Percentiles rank a stretch among this genome's conserved stretches.
Evolutionary conservation across 1,284 basidiomycete species (phyloP).

Genomic region (Fomitopsis schrenkii): DNA sequence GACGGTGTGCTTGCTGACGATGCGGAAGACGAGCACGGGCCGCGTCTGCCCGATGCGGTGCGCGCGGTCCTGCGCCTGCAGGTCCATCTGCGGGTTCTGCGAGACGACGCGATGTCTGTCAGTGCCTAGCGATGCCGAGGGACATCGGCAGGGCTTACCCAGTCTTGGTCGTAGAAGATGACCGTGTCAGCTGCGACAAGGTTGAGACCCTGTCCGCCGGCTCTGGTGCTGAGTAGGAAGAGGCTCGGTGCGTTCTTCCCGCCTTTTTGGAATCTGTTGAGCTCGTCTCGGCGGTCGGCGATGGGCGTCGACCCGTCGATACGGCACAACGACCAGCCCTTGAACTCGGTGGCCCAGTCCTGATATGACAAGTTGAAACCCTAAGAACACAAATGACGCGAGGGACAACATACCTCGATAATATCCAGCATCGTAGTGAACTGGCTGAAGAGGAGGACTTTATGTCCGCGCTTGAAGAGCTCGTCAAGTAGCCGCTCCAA

Average conservation of each 20-base stretch:
- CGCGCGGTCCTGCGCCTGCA: conserved; percentile 94
- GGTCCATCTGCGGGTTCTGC: conserved; percentile 94
- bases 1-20: conserved; percentile 85
- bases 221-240: conserved; percentile 90
- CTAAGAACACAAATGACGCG: conserved; percentile 1
- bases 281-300: conserved; percentile 78
- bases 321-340: conserved; percentile 80
- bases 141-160: conserved; percentile 51
- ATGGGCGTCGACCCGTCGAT: conserved; percentile 87
- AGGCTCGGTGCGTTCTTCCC: conserved; percentile 71
- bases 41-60: conserved; percentile 94
- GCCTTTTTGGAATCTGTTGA: conserved; percentile 82
- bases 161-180: conserved; percentile 94
- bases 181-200: conserved; percentile 93
- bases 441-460: conserved; percentile 92
- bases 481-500: conserved; percentile 85
- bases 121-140: neutral
- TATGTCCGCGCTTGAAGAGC: conserved; percentile 81
- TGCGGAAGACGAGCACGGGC: conserved; percentile 85
- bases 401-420: conserved; percentile 60
- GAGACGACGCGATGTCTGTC: conserved; percentile 2
- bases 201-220: conserved; percentile 91
- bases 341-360: conserved; percentile 85
- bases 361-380: conserved; percentile 2
- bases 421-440: conserved; percentile 97